phyloP scores from a whole-genome alignment of 257 asterid species.

The Anisodus tanguticus region DNA sequence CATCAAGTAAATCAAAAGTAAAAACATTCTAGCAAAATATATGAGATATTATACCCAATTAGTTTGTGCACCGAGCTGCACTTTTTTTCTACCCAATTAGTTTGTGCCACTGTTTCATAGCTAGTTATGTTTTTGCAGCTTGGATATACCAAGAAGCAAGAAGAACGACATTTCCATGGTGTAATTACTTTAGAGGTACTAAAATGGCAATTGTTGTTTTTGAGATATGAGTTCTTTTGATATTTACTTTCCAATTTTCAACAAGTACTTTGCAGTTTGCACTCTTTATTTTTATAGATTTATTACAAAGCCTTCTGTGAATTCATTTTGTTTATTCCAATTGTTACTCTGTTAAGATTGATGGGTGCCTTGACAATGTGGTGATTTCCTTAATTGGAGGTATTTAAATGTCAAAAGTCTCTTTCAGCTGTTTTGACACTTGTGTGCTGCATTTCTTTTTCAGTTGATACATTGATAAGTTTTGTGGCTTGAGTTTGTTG shows the following conservation, averaged over 20 bases:
- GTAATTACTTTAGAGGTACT: constrained; percentile 87
- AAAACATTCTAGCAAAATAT: neutral
- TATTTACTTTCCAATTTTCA: neutral
- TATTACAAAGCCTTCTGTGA: constrained; percentile 9
- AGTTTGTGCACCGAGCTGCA: neutral
- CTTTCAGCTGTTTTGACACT: constrained; percentile 21
- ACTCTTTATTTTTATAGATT: neutral
- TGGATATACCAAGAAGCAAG: constrained; percentile 97
- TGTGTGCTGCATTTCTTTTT: neutral
- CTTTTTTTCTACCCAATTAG: neutral
- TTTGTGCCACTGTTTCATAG: neutral
- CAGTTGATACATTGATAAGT: neutral
- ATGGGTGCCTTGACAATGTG: neutral
- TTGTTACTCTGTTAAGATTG: constrained; percentile 10
- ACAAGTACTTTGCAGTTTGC: constrained; percentile 11
- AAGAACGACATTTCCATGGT: constrained; percentile 93
- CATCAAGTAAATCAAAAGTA: neutral
- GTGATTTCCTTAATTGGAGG: neutral
- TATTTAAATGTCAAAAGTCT: neutral
- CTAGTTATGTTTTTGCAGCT: constrained; percentile 58
- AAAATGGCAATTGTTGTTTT: constrained; percentile 6
- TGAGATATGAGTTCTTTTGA: constrained; percentile 20
- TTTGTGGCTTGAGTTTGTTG: constrained; percentile 13
- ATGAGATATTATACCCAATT: neutral
- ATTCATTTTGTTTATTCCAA: constrained; percentile 10